phyloP scores from a whole-genome alignment of 2,329 filamentous ascomycete species.

The Sphaerulina populicola region DNA sequence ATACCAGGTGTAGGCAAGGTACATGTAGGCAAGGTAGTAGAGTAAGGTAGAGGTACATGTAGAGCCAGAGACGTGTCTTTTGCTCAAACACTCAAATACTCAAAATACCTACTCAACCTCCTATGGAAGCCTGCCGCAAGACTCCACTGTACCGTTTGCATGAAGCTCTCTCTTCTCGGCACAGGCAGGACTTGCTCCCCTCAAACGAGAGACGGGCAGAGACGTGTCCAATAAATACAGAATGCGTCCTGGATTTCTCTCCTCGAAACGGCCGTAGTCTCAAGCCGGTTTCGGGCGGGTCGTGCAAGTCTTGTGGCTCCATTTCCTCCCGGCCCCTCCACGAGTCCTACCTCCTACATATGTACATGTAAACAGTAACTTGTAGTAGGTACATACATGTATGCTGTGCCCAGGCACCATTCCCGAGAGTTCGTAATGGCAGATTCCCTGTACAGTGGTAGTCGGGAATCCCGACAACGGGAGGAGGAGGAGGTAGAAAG shows the following conservation, averaged over 20 bases:
- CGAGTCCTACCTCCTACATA: no score
- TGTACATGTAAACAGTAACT: no score
- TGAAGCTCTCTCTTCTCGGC: neutral
- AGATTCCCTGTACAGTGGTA: constrained; percentile 2
- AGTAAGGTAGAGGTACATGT: no score
- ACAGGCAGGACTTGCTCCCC: no score
- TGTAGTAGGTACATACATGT: no score
- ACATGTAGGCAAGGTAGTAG: no score
- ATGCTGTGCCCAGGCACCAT: constrained; percentile 2
- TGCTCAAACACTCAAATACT: no score
- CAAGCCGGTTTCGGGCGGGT: constrained; percentile 9
- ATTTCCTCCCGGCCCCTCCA: no score
- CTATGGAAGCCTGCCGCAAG: constrained; percentile 3
- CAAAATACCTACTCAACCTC: no score
- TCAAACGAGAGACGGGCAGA: neutral
- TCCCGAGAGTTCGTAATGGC: neutral
- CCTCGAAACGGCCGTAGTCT: constrained; percentile 9
- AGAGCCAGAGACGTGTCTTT: constrained; percentile 4
- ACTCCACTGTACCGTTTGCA: constrained; percentile 6
- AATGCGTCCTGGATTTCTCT: neutral
- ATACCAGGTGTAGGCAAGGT: no score
- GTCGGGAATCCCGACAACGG: neutral
- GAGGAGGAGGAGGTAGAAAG: neutral
- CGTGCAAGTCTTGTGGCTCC: neutral
- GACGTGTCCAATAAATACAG: neutral